Percentiles rank a stretch among this genome's conserved stretches.
Evolutionary conservation across 495 filamentous ascomycete genomes (phyloP).

Genomic region (Xylaria sp.): DNA sequence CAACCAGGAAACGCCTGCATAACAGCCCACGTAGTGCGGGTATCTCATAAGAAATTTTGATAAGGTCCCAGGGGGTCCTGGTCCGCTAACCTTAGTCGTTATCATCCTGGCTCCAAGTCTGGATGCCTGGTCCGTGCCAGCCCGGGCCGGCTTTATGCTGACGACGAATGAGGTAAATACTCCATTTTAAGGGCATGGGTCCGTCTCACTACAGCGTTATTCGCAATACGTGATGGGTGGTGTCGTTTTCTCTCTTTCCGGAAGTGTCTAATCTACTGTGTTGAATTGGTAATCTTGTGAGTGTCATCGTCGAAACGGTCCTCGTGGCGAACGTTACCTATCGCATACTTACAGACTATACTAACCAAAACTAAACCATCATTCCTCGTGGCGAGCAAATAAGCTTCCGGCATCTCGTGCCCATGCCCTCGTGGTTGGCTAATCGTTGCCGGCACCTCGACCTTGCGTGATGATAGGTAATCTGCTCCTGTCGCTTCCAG

Average conservation of each 20-base stretch:
- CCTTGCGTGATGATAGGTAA: constrained; percentile 4
- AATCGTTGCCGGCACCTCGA: neutral
- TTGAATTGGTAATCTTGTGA: constrained; percentile 15
- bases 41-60: constrained; percentile 13
- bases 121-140: constrained; percentile 16
- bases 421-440: neutral
- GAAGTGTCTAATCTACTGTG: neutral
- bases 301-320: neutral
- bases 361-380: no score
- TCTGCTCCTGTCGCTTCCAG: constrained; percentile 7
- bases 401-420: neutral
- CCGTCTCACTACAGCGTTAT: constrained; percentile 15
- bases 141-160: constrained; percentile 8
- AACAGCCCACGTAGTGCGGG: constrained; percentile 18
- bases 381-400: constrained; percentile 4
- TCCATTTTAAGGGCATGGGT: neutral
- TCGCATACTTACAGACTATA: no score
- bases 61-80: neutral
- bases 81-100: neutral
- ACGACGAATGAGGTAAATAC: constrained; percentile 1
- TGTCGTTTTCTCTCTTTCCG: neutral
- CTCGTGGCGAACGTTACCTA: constrained; percentile 1
- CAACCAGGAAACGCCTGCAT: constrained; percentile 7
- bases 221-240: neutral
- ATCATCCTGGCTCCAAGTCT: constrained; percentile 7